phyloP scores from a whole-genome alignment of 164 flowering plant genomes.

The Stephania cephalantha region DNA sequence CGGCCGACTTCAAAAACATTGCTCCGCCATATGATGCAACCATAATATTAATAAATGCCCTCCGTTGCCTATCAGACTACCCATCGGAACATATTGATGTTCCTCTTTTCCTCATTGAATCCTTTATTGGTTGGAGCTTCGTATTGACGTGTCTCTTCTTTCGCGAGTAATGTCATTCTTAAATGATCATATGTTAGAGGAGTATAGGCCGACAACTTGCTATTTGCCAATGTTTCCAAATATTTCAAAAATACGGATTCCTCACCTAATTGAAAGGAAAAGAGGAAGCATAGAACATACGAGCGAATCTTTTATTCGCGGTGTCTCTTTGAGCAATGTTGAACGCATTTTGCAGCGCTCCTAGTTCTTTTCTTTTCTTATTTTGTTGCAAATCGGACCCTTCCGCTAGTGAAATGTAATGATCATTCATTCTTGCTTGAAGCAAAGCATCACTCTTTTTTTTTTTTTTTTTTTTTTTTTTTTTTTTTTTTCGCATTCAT shows the following conservation, averaged over 20 bases:
- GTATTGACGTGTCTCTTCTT: not conserved
- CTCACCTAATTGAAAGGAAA: not conserved
- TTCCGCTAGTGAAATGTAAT: not conserved
- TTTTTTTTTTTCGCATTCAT: not conserved
- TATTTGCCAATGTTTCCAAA: not conserved
- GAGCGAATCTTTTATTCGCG: not conserved
- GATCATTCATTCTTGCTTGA: not conserved
- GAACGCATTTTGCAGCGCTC: not conserved
- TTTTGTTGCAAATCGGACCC: not conserved
- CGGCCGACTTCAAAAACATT: not conserved
- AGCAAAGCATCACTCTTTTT: not conserved
- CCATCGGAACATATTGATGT: conserved; percentile 6
- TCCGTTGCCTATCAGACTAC: conserved; percentile 3
- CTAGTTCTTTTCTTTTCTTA: no score
- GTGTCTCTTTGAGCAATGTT: not conserved
- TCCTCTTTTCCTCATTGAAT: not conserved
- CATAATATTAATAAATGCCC: not conserved
- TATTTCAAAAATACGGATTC: not conserved
- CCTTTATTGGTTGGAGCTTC: not conserved
- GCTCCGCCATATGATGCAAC: not conserved
- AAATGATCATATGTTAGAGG: not conserved
- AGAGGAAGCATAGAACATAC: not conserved
- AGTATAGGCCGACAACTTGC: not conserved
- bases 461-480: no score
- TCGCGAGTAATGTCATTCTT: not conserved